Conservation (phyloP, 2,329 filamentous ascomycete genomes). For the Aspergillus luchuensis region DNA sequence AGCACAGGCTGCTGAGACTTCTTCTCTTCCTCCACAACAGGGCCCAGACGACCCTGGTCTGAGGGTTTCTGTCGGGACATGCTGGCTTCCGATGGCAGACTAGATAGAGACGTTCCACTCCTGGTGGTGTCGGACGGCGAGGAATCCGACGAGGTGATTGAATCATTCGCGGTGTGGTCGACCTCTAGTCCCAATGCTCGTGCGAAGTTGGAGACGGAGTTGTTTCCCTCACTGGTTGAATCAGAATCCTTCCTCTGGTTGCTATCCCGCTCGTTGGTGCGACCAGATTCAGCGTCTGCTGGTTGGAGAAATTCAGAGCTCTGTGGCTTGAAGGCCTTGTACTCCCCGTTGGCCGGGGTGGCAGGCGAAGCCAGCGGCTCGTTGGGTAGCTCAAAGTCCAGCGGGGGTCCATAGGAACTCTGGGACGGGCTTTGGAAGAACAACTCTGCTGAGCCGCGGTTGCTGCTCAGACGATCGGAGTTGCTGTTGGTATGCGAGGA, state of each 20-base stretch:
- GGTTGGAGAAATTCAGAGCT: slow-evolving; percentile 26
- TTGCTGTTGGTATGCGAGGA: slow-evolving; percentile 20
- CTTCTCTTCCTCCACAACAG: slow-evolving; percentile 60
- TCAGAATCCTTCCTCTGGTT: slow-evolving; percentile 30
- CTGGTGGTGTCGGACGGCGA: slow-evolving; percentile 60
- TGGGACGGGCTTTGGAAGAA: slow-evolving; percentile 25
- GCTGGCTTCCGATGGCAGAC: slow-evolving; percentile 51
- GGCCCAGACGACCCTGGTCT: slow-evolving; percentile 50
- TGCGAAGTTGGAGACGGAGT: slow-evolving; percentile 44
- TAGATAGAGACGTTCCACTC: slow-evolving; percentile 64
- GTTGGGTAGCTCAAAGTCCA: slow-evolving; percentile 26
- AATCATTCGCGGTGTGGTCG: slow-evolving; percentile 66
- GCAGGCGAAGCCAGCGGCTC: slow-evolving; percentile 20
- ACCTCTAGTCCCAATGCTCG: slow-evolving; percentile 53
- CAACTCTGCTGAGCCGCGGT: slow-evolving; percentile 24
- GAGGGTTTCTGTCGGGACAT: slow-evolving; percentile 33
- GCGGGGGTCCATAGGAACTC: slow-evolving; percentile 17
- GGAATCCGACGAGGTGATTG: slow-evolving; percentile 66
- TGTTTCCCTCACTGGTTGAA: slow-evolving; percentile 32
- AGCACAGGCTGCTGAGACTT: slow-evolving; percentile 20
- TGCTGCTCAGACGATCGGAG: slow-evolving; percentile 24
- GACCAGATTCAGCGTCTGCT: slow-evolving; percentile 16
- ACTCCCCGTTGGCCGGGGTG: slow-evolving; percentile 13
- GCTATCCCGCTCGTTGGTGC: slow-evolving; percentile 10
- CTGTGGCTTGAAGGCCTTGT: slow-evolving; percentile 25